Evolutionary conservation across 805 yeast genomes (phyloP).

Genomic region (Suhomyces xylopsoci): DNA sequence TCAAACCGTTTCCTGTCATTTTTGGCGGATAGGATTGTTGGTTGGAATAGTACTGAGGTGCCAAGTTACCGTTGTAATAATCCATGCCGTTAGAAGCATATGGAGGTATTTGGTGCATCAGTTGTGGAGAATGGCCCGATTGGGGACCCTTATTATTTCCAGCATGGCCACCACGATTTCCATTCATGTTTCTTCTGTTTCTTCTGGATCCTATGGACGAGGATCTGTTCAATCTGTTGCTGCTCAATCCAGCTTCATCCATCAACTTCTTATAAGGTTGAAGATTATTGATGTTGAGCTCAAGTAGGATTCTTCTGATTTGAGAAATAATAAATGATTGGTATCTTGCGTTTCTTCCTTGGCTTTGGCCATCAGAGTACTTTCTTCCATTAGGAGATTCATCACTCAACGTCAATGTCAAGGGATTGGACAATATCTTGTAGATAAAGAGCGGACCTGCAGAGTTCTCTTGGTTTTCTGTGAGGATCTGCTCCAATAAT

Average conservation of each 20-base stretch:
- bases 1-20: not conserved
- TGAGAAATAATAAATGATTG: constrained; percentile 58
- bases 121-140: constrained; percentile 1
- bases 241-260: constrained; percentile 83
- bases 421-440: constrained; percentile 73
- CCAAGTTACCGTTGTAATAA: not conserved
- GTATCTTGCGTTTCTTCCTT: constrained; percentile 22
- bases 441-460: constrained; percentile 60
- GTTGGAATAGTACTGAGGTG: not conserved
- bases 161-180: constrained; percentile 1
- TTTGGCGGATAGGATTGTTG: not conserved
- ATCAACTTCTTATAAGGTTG: constrained; percentile 82
- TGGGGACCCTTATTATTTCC: not conserved
- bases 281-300: constrained; percentile 49
- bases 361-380: constrained; percentile 19
- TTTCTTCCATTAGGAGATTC: constrained; percentile 8
- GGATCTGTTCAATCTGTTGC: constrained; percentile 29
- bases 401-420: constrained; percentile 36
- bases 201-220: constrained; percentile 22
- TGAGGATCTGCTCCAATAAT: constrained; percentile 55
- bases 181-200: constrained; percentile 16
- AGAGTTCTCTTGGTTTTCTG: constrained; percentile 59
- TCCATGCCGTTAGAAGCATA: not conserved
- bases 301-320: constrained; percentile 61
- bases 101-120: constrained; percentile 7